Conservation (phyloP, 2,329 filamentous ascomycete species). For the Metarhizium brunneum region DNA sequence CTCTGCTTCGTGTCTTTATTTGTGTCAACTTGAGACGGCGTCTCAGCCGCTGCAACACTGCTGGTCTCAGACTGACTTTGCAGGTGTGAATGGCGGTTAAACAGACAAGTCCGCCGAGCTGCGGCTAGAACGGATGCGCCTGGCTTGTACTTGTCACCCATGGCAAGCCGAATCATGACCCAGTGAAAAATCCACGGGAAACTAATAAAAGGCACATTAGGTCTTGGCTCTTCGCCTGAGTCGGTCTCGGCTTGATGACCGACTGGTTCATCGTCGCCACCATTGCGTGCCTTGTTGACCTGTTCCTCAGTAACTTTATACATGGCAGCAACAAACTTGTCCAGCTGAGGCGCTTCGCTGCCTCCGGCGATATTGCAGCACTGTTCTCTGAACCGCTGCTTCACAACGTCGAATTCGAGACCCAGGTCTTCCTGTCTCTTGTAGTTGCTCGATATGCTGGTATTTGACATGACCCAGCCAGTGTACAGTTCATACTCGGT, state of each 20-base stretch:
- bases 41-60: not conserved
- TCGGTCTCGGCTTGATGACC: conserved; percentile 12
- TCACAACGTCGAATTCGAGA: conserved; percentile 54
- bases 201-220: conserved; percentile 71
- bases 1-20: not conserved
- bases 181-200: conserved; percentile 87
- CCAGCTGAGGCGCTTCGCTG: conserved; percentile 47
- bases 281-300: conserved; percentile 44
- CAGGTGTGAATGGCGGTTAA: not conserved
- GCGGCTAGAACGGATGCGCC: conserved; percentile 10
- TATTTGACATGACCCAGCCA: conserved; percentile 70
- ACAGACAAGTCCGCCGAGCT: conserved; percentile 4
- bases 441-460: conserved; percentile 65
- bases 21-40: not conserved
- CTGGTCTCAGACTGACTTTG: not conserved
- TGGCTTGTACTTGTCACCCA: conserved; percentile 15
- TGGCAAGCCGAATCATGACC: conserved; percentile 33
- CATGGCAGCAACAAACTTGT: conserved; percentile 74
- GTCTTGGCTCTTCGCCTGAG: conserved; percentile 7
- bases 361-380: conserved; percentile 59
- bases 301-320: conserved; percentile 74
- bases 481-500: conserved; percentile 93
- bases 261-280: conserved; percentile 21
- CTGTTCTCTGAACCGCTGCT: conserved; percentile 55
- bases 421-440: conserved; percentile 81